Conservation (phyloP, 2,329 filamentous ascomycete species). For the Aureobasidium sp. region DNA sequence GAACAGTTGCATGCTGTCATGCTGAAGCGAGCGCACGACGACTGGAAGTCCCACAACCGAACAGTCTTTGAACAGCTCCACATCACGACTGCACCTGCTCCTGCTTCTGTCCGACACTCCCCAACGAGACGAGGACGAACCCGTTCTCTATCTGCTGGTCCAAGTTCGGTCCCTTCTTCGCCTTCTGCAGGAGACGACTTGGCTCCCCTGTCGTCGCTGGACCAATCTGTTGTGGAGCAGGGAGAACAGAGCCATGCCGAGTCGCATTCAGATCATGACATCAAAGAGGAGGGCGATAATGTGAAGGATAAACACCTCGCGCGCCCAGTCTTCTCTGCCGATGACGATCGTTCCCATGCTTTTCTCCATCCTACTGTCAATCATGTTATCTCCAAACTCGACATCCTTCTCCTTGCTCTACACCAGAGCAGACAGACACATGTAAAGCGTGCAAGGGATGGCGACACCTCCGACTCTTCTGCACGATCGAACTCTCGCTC, state of each 20-base stretch:
- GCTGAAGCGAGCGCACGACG: constrained; percentile 59
- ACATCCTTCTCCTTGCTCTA: constrained; percentile 60
- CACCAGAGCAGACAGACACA: constrained; percentile 44
- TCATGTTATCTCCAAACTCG: constrained; percentile 62
- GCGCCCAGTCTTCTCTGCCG: constrained; percentile 52
- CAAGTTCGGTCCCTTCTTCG: neutral
- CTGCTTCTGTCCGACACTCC: neutral
- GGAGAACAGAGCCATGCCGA: neutral
- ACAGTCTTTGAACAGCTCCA: neutral
- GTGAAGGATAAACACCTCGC: neutral
- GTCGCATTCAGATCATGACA: neutral
- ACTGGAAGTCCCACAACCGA: constrained; percentile 36
- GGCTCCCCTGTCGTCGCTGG: neutral
- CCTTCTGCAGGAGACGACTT: neutral
- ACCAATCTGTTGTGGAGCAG: neutral
- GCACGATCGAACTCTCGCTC: neutral
- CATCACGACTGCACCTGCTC: neutral
- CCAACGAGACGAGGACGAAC: neutral
- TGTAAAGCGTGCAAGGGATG: constrained; percentile 5
- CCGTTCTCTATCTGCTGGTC: neutral
- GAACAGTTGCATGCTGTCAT: constrained; percentile 62
- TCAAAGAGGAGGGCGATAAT: neutral
- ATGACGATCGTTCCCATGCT: constrained; percentile 59
- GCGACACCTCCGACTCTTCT: neutral
- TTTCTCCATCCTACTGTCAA: constrained; percentile 61